phyloP scores from a whole-genome alignment of 129 eudicot genomes.

The Arctium lappa region DNA sequence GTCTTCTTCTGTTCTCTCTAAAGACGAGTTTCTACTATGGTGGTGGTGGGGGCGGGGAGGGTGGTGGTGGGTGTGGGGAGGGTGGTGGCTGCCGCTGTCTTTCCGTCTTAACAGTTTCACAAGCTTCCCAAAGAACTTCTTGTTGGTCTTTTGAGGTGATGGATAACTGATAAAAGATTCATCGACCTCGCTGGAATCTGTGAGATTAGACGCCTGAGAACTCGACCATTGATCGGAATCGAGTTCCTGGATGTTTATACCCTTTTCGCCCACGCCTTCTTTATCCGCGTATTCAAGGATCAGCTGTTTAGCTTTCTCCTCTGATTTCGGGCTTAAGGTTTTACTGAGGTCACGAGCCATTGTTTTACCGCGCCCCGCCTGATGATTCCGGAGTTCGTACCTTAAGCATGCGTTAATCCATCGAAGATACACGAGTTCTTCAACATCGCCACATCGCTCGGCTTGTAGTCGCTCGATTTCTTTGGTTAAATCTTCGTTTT shows the following conservation, averaged over 20 bases:
- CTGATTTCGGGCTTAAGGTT: slow-evolving; percentile 68
- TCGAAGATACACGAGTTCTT: slow-evolving; percentile 87
- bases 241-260: slow-evolving; percentile 33
- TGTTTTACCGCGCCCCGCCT: slow-evolving; percentile 63
- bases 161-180: slow-evolving; percentile 25
- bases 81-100: slow-evolving; percentile 5
- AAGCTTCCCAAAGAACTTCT: slow-evolving; percentile 53
- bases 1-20: slow-evolving; percentile 34
- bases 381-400: slow-evolving; percentile 64
- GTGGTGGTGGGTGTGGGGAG: background rate
- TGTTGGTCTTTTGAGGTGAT: slow-evolving; percentile 27
- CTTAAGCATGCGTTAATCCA: slow-evolving; percentile 92
- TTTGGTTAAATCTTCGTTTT: slow-evolving; percentile 56
- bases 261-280: slow-evolving; percentile 45
- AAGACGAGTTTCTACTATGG: slow-evolving; percentile 34
- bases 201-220: slow-evolving; percentile 55
- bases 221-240: slow-evolving; percentile 70
- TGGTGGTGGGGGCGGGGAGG: slow-evolving; percentile 8
- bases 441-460: slow-evolving; percentile 62
- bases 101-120: slow-evolving; percentile 50
- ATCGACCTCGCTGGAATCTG: slow-evolving; percentile 57
- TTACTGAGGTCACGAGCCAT: slow-evolving; percentile 76
- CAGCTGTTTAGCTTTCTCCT: slow-evolving; percentile 70
- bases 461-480: slow-evolving; percentile 71
- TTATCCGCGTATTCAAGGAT: slow-evolving; percentile 68